Evolutionary conservation across 441 rosid genomes (phyloP).

Genomic region (Brassica hybrid): DNA sequence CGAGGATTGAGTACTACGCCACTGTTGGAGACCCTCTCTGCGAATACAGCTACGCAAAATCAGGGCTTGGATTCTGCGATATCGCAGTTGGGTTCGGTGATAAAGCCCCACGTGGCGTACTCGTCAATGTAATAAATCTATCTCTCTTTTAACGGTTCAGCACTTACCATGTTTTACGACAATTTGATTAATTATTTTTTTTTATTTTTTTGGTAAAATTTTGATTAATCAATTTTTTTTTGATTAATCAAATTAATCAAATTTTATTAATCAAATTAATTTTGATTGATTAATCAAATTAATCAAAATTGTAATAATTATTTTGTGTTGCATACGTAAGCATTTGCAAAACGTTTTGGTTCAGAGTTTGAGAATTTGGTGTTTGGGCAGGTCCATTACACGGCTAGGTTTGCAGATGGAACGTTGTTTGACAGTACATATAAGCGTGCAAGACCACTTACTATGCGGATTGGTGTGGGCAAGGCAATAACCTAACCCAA

Average conservation of each 20-base stretch:
- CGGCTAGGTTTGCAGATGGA: slow-evolving; percentile 93
- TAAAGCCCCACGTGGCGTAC: slow-evolving; percentile 74
- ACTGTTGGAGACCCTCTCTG: slow-evolving; percentile 82
- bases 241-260: too few relatives aligned
- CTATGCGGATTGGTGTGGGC: slow-evolving; percentile 91
- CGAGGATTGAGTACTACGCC: slow-evolving; percentile 84
- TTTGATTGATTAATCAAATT: background rate
- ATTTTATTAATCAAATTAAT: too few relatives aligned
- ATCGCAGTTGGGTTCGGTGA: slow-evolving; percentile 63
- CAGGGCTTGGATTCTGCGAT: slow-evolving; percentile 93
- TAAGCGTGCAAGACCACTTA: slow-evolving; percentile 88
- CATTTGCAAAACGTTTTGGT: background rate
- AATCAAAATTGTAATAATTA: too few relatives aligned
- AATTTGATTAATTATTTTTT: background rate
- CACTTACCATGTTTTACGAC: background rate
- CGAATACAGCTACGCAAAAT: slow-evolving; percentile 63
- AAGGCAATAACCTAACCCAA: slow-evolving; percentile 53
- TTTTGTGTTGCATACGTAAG: background rate
- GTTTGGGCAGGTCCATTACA: slow-evolving; percentile 68
- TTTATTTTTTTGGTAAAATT: too few relatives aligned
- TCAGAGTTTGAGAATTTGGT: slow-evolving; percentile 18
- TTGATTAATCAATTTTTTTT: too few relatives aligned
- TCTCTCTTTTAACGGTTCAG: background rate
- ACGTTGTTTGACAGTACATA: slow-evolving; percentile 91
- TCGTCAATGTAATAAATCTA: slow-evolving; percentile 53